A percentile compares a stretch with the other conserved stretches of the same genome.
phyloP scores from a whole-genome alignment of 768 basidiomycete species.

The Boletus pseudo-olivaceus region DNA sequence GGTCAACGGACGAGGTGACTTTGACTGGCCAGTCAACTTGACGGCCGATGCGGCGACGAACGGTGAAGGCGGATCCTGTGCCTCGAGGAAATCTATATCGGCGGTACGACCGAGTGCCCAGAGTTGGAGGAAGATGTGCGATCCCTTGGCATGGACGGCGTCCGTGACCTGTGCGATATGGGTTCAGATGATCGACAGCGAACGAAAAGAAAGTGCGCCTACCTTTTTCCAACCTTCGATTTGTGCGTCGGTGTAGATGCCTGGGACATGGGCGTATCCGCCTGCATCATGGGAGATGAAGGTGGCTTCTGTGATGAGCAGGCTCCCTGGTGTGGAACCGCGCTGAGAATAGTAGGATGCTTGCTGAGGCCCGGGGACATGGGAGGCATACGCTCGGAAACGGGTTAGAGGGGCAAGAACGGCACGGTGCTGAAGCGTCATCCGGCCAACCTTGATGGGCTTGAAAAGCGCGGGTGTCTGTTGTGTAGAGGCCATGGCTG shows the following conservation, averaged over 20 bases:
- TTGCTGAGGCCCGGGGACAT: constrained; percentile 37
- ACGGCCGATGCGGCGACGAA: constrained; percentile 36
- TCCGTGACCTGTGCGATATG: constrained; percentile 43
- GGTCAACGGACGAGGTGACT: constrained; percentile 18
- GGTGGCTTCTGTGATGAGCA: constrained; percentile 58
- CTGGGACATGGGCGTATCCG: constrained; percentile 51
- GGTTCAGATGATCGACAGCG: background rate
- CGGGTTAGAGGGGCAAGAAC: constrained; percentile 55
- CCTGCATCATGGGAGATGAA: constrained; percentile 48
- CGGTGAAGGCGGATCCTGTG: constrained; percentile 28
- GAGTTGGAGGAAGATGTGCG: constrained; percentile 45
- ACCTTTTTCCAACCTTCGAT: constrained; percentile 48
- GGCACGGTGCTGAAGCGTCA: constrained; percentile 46
- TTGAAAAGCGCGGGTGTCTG: constrained; percentile 37
- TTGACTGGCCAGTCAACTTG: constrained; percentile 12
- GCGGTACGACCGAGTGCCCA: constrained; percentile 59
- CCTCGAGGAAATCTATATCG: constrained; percentile 27
- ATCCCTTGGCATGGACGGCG: constrained; percentile 53
- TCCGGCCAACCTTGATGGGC: constrained; percentile 42
- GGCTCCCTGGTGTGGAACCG: constrained; percentile 43
- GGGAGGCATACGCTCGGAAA: constrained; percentile 32
- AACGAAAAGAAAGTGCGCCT: background rate
- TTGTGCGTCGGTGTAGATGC: constrained; percentile 63
- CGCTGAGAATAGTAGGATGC: constrained; percentile 51
- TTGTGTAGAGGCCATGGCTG: background rate